Evolutionary conservation across 345 rosid genomes (phyloP), one percentile per base, ranked within the genome.

Genomic region (Trapa incisa): DNA sequence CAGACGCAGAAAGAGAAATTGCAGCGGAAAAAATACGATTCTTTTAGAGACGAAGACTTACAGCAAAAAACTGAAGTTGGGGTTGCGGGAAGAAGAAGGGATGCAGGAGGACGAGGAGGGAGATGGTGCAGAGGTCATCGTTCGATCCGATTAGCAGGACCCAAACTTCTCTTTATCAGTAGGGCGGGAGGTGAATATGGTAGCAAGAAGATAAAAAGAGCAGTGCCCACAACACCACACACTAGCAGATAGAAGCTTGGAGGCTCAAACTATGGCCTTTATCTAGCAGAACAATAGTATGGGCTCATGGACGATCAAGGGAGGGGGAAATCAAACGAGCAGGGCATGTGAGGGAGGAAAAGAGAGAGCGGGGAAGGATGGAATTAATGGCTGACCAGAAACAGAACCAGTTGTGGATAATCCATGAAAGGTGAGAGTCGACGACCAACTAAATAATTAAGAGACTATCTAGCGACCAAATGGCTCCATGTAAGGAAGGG

Each of bases 71-170:
- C 6, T 50, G 67, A 67, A 53, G 37, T 60, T 71, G 65, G 72
- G 67, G 48, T 53, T 43, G 64, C 67, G 78, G 54, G 74, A 69
- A 41, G 70, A 56, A 65, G 71, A 39, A 5, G 63, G 63, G 63
- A 58, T 32, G 63, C 63, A 58, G 37, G 60, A 1, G 22, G 76
- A 74, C 37, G 79, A 41, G 47, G 73, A 74, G 14, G 78, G 61
- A 67, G 79, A 61, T 33, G 79, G 65, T 37, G 72, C 35, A 39
- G 76, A 54, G 68, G 70, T 70, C 77, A 73, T 73, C 35, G 64
- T 65, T 68, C 71, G 71, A 35, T 3, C 35, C 33, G 35, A 54
- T 8, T n/a, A 22, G 71, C 63, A 66, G 43, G 45, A 72, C 78
- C 72, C 43, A 36, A 32, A 37, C 32, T 5, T 1, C 38, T 39